Base-by-base conservation (phyloP, 2,329 filamentous ascomycete genomes). In the Didymella sp. region DNA sequence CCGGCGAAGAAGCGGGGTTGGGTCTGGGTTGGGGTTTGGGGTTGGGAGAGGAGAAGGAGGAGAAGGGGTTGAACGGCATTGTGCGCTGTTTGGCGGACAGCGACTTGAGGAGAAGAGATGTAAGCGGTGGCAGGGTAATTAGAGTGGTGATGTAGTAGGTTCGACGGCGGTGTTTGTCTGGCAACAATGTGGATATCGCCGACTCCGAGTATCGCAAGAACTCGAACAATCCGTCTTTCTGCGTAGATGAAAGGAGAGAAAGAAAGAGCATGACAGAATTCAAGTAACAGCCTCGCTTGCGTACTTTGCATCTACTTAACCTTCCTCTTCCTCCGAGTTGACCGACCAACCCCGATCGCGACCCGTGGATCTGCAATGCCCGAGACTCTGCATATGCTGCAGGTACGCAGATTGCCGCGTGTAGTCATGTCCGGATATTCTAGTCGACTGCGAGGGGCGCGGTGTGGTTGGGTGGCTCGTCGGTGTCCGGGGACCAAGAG, bases 391-490 rank as follows among this genome's bases (percentile, higher is more conserved):
- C 8, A 45, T 38, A 50, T 48, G 43, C 43, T 57, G 54, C 54
- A 57, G 37, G 48, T 47, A 48, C 54, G 35, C 42, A 51, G 30
- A 46, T 57, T 51, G 19, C 54, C 48, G 37, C 28, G 28, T 48
- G 30, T 35, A 24, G 53, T 15, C 43, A 57, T 51, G 17, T 51
- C 48, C 48, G 54, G 48, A 28, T n/a, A 21, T 11, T 13, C 44
- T 45, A 6, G n/a, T 21, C 11, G 31, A 24, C 28, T 35, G 41
- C n/a, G 19, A 28, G 27, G n/a, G n/a, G n/a, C n/a, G n/a, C n/a
- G n/a, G 33, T 50, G 53, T 47, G 37, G 48, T 57, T 44, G 54
- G 54, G 44, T 58, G 44, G 49, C 55, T 53, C 47, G 47, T 58
- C 55, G 55, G 55, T 13, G 55, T 52, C 27, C 55, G 55, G 55